Evolutionary conservation across 192 early-diverging fungal species (phyloP), one percentile per base, ranked within the genome.

Genomic region (Spizellomyces punctatus): DNA sequence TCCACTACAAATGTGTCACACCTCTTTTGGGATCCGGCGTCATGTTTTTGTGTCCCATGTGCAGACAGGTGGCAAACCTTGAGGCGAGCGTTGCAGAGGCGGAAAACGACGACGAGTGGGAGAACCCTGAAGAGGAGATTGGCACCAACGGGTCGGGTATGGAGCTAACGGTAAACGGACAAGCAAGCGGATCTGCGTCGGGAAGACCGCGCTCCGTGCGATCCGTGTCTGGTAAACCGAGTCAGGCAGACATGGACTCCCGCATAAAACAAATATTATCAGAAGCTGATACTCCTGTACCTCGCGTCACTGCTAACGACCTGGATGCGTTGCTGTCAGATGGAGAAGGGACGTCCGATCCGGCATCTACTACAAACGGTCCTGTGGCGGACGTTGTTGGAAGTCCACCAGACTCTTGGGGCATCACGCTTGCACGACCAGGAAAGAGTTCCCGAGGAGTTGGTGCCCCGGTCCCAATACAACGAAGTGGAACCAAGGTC

Each of bases 21-120:
- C 63, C 73, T 14, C 27, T 88, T 2, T 43, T 88, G 41, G 63
- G 57, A 14, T 76, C 74, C 48, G 76, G 73, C 41, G 67, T 73
- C 47, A 88, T 88, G 86, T 88, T 88, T 63, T 80, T 84, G 56
- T 88, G 86, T 65, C 86, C 86, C n/a, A 62, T 88, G 66, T 88
- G 86, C 70, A 60, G 86, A 12, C 85, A 87, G 62, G 86, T 88
- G 6, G 85, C 86, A 8, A 88, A 88, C 60, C 69, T 88, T 6
- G 79, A 81, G 0, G 86, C 86, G 0, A 68, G 58, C 19, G 85
- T 88, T 21, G 82, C 82, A 44, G 76, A 65, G 4, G 83, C 96
- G 94, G 80, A 91, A 93, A 74, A 90, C 44, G 69, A 44, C 44
- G 58, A 55, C 17, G 46, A 58, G 54, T 19, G 19, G 22, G 48